Evolutionary conservation across 371 early-diverging fungal species (phyloP).

Genomic region (Chytridiales sp.): DNA sequence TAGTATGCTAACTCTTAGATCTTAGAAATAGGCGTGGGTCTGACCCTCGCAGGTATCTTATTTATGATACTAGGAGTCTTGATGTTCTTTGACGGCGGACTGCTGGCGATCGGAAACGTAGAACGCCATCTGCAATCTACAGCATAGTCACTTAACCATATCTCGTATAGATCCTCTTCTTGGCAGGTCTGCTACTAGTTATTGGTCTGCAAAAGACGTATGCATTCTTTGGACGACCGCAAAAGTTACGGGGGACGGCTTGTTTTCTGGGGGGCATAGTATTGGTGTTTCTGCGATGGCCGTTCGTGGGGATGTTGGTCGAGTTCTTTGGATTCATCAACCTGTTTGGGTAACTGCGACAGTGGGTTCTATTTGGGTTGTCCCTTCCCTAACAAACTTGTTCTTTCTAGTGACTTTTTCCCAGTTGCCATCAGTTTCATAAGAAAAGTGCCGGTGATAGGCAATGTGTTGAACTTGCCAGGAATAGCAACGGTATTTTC

Average conservation of each 20-base stretch:
- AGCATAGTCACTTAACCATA: neutral
- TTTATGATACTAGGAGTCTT: conserved; percentile 91
- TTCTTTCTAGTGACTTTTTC: conserved; percentile 84
- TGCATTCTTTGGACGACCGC: conserved; percentile 70
- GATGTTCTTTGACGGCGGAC: conserved; percentile 91
- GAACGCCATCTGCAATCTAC: conserved; percentile 17
- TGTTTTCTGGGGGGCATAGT: conserved; percentile 91
- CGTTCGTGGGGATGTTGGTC: conserved; percentile 84
- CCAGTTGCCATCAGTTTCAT: conserved; percentile 87
- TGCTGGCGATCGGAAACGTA: conserved; percentile 96
- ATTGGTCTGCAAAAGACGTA: conserved; percentile 85
- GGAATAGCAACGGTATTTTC: conserved; percentile 56
- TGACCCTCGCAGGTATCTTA: conserved; percentile 92
- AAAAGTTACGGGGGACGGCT: conserved; percentile 85
- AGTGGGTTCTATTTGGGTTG: conserved; percentile 1
- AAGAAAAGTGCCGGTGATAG: conserved; percentile 85
- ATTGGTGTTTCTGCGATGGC: conserved; percentile 83
- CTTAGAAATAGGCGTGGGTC: conserved; percentile 85
- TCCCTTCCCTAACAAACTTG: conserved; percentile 5
- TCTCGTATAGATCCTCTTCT: conserved; percentile 76
- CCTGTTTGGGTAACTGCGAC: conserved; percentile 82
- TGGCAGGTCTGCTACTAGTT: conserved; percentile 82
- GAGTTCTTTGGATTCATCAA: conserved; percentile 95
- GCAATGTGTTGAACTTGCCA: conserved; percentile 79
- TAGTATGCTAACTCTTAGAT: neutral